Evolutionary conservation across 257 asterid species (phyloP).

Genomic region (Orobanche coerulescens): DNA sequence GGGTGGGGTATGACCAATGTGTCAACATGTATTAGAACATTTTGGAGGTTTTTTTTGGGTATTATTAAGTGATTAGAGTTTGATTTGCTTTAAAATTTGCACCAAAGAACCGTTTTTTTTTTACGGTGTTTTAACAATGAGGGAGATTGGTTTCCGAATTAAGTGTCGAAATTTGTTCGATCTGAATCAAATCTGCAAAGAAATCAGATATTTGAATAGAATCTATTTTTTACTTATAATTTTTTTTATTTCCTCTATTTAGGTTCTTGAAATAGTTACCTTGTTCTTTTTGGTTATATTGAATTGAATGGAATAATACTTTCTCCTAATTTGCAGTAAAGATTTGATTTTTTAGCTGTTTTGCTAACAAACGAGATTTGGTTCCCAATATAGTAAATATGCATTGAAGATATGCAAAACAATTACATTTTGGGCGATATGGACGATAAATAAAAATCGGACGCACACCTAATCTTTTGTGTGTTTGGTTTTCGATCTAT

Average conservation of each 20-base stretch:
- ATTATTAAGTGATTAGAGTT: constrained; percentile 11
- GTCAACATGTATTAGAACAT: not conserved
- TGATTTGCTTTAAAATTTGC: not conserved
- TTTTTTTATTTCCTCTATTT: not conserved
- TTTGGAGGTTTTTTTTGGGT: not conserved
- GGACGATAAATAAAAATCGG: not conserved
- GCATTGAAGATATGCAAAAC: not conserved
- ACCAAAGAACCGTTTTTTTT: not conserved
- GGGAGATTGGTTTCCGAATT: constrained; percentile 4
- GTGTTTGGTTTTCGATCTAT: constrained; percentile 8
- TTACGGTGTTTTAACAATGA: not conserved
- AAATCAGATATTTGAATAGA: not conserved
- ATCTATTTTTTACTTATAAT: not conserved
- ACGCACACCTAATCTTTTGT: constrained; percentile 7
- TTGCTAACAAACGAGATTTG: not conserved
- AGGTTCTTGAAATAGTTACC: not conserved
- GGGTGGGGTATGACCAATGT: constrained; percentile 8
- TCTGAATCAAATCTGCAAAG: constrained; percentile 20
- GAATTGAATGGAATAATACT: not conserved
- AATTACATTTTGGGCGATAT: constrained; percentile 3
- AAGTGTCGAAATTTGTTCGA: constrained; percentile 18
- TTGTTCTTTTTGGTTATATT: not conserved
- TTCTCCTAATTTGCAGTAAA: not conserved
- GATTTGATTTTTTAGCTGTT: not conserved
- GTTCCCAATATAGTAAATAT: not conserved